These are phyloP conservation scores for Avena eriantha DNA, from an alignment of 176 grass and related monocot species.

Conservation along the genomic window DNA sequence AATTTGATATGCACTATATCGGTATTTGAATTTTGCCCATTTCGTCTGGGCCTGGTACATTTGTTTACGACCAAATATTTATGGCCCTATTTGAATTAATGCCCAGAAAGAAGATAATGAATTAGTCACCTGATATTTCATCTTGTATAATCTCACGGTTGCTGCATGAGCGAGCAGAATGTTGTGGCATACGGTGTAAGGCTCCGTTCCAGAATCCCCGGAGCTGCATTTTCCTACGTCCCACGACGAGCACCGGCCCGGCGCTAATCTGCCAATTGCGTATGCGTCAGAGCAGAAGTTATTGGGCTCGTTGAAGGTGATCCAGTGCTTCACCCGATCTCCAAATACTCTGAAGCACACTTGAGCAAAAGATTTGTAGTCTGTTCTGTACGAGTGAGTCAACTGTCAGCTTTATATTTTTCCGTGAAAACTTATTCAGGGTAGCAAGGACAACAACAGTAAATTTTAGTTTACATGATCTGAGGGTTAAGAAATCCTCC, in stretches of 20 bases:
- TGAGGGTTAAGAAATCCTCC: slow-evolving; percentile 49
- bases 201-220: slow-evolving; percentile 57
- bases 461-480: slow-evolving; percentile 32
- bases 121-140: slow-evolving; percentile 56
- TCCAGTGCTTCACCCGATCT: slow-evolving; percentile 64
- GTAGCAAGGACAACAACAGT: neutral
- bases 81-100: no score
- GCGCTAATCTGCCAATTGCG: neutral
- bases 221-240: slow-evolving; percentile 27
- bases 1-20: neutral
- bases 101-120: no score
- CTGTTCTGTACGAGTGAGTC: slow-evolving; percentile 21
- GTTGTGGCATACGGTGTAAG: slow-evolving; percentile 55
- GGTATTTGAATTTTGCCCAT: no score
- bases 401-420: neutral
- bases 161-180: slow-evolving; percentile 54
- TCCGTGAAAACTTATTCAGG: neutral
- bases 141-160: slow-evolving; percentile 35
- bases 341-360: slow-evolving; percentile 62
- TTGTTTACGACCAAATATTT: no score
- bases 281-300: neutral
- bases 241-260: slow-evolving; percentile 50
- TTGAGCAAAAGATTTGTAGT: slow-evolving; percentile 43
- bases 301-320: slow-evolving; percentile 60
- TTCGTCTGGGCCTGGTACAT: no score